These are phyloP conservation scores for Aureobasidium sp. DNA, from an alignment of 2,329 filamentous ascomycete genomes.

Conservation along the genomic window DNA sequence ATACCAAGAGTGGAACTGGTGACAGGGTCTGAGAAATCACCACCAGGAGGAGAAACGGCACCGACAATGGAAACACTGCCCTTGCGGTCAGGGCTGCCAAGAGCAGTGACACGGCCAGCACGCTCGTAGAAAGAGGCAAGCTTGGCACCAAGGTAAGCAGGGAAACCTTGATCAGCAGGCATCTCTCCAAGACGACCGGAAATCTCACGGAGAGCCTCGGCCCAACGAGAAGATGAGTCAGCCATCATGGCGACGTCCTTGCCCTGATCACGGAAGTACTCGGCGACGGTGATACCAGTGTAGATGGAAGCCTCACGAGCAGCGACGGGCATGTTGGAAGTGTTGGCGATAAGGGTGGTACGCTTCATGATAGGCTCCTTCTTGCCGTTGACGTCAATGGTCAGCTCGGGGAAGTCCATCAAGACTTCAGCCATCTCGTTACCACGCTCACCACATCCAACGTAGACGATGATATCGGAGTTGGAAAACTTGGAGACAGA, in stretches of 20 bases:
- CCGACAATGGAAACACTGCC: conserved; percentile 97
- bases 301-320: conserved; percentile 98
- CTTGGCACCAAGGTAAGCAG: conserved; percentile 92
- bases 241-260: conserved; percentile 99
- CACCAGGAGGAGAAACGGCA: conserved; percentile 92
- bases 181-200: conserved; percentile 98
- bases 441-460: conserved; percentile 86
- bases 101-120: conserved; percentile 75
- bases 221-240: conserved; percentile 96
- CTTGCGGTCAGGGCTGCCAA: conserved; percentile 80
- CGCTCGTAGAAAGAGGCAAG: conserved; percentile 99
- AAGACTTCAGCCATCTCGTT: conserved; percentile 99
- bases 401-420: conserved; percentile 99
- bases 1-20: conserved; percentile 91
- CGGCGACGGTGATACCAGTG: conserved; percentile 87
- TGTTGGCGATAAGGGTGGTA: conserved; percentile 96
- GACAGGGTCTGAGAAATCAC: conserved; percentile 98
- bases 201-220: conserved; percentile 95
- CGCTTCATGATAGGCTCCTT: conserved; percentile 99
- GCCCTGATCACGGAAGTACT: conserved; percentile 96
- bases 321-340: conserved; percentile 98
- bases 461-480: conserved; percentile 97
- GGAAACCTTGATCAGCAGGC: conserved; percentile 99
- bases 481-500: conserved; percentile 99
- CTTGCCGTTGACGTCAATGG: conserved; percentile 87